These are phyloP conservation scores for Neonectria faginata DNA, from an alignment of 2,329 filamentous ascomycete species.

Conservation along the genomic window DNA sequence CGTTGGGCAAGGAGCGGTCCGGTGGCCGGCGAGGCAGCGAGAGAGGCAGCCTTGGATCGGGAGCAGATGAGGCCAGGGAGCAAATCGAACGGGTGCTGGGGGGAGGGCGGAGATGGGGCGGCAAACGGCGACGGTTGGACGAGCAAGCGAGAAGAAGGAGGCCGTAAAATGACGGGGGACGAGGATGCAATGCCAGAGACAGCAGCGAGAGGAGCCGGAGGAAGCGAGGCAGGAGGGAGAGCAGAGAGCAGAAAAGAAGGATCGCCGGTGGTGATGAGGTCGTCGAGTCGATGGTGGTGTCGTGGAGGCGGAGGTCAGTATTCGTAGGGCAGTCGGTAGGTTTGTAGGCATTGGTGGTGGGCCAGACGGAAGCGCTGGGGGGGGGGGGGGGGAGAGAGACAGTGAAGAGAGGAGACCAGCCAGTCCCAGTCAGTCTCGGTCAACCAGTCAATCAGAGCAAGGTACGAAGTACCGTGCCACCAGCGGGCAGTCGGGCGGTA, in stretches of 20 bases:
- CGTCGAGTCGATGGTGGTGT: slow-evolving; percentile 24
- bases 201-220: slow-evolving; percentile 1
- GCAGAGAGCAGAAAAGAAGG: slow-evolving; percentile 12
- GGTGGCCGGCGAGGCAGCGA: neutral
- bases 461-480: slow-evolving; percentile 30
- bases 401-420: slow-evolving; percentile 9
- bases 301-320: slow-evolving; percentile 20
- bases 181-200: slow-evolving; percentile 3
- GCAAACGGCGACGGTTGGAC: slow-evolving; percentile 6
- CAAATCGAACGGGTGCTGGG: slow-evolving; percentile 1
- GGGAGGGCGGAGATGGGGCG: slow-evolving; percentile 23
- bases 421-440: slow-evolving; percentile 9
- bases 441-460: slow-evolving; percentile 13
- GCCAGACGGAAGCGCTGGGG: slow-evolving; percentile 22
- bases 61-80: slow-evolving; percentile 5
- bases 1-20: neutral
- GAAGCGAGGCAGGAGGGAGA: slow-evolving; percentile 2
- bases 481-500: slow-evolving; percentile 16
- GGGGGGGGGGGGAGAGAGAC: neutral
- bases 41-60: neutral
- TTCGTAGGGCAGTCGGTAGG: neutral
- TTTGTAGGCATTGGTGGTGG: slow-evolving; percentile 9
- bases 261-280: slow-evolving; percentile 27
- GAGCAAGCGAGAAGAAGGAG: slow-evolving; percentile 12
- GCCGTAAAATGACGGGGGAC: neutral